These are phyloP conservation scores for Ogataea hybrid DNA, from an alignment of 1,139 yeast species.

Conservation along the genomic window DNA sequence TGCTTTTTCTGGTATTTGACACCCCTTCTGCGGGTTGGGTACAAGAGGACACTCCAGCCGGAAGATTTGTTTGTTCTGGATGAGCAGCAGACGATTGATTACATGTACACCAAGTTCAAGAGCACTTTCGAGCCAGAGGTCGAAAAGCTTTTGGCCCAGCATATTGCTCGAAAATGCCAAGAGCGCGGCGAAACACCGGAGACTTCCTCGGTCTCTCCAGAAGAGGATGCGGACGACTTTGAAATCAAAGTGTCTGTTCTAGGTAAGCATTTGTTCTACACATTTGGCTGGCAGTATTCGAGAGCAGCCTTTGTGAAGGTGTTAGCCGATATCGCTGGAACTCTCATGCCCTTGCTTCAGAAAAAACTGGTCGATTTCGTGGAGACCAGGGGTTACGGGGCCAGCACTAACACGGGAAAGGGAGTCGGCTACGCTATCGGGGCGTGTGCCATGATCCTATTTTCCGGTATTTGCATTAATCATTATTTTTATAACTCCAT, in stretches of 20 bases:
- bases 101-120: constrained; percentile 29
- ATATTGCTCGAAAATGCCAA: constrained; percentile 16
- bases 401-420: constrained; percentile 34
- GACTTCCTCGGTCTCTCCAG: constrained; percentile 30
- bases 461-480: constrained; percentile 52
- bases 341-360: constrained; percentile 43
- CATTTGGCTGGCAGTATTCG: constrained; percentile 27
- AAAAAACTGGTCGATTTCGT: constrained; percentile 50
- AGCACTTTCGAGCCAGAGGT: constrained; percentile 32
- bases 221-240: constrained; percentile 15
- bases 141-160: constrained; percentile 25
- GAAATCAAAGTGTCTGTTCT: constrained; percentile 18
- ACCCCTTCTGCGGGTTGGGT: constrained; percentile 42
- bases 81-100: constrained; percentile 36
- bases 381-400: constrained; percentile 31
- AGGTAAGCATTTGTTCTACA: constrained; percentile 20
- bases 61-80: constrained; percentile 40
- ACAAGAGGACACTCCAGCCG: constrained; percentile 42
- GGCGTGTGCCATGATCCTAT: constrained; percentile 42
- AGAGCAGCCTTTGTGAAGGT: constrained; percentile 29
- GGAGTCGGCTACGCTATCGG: constrained; percentile 65
- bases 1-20: constrained; percentile 41
- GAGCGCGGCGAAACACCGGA: constrained; percentile 33
- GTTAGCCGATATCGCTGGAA: constrained; percentile 35
- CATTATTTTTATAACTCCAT: constrained; percentile 60